These are phyloP conservation scores for Candida hispaniensis DNA, from an alignment of 805 yeast species.

Conservation along the genomic window DNA sequence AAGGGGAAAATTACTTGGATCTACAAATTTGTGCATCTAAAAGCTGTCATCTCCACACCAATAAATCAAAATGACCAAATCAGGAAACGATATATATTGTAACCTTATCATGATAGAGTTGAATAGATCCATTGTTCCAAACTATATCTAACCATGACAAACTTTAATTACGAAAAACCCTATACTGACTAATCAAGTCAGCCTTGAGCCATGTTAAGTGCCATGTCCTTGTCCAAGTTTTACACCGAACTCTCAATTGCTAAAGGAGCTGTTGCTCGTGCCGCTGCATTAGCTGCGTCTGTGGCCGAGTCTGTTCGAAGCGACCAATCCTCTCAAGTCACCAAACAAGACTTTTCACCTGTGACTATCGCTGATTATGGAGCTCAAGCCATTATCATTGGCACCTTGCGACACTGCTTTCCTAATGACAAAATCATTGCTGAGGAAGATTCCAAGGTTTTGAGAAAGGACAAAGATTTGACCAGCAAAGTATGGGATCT, in stretches of 20 bases:
- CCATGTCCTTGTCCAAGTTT: too few relatives aligned
- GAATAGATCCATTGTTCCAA: too few relatives aligned
- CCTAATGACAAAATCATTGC: conserved; percentile 85
- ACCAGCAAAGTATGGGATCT: conserved; percentile 48
- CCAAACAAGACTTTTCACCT: conserved; percentile 84
- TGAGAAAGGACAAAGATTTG: conserved; percentile 43
- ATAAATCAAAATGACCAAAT: too few relatives aligned
- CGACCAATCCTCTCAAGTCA: conserved; percentile 30
- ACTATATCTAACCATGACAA: too few relatives aligned
- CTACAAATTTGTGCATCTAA: too few relatives aligned
- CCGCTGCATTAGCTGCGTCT: conserved; percentile 65
- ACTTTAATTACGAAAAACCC: too few relatives aligned
- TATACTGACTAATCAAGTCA: too few relatives aligned
- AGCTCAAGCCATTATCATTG: conserved; percentile 85
- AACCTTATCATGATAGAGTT: too few relatives aligned
- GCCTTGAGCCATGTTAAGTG: too few relatives aligned
- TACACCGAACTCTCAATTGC: conserved; percentile 68
- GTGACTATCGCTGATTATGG: conserved; percentile 94
- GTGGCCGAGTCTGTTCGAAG: conserved; percentile 37
- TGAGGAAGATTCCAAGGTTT: conserved; percentile 75
- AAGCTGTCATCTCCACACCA: too few relatives aligned
- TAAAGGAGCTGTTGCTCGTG: conserved; percentile 80
- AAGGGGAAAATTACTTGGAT: too few relatives aligned
- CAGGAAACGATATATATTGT: too few relatives aligned
- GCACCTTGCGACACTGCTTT: conserved; percentile 68